These are phyloP conservation scores for Solanum corneliomulleri DNA, from an alignment of 257 asterid species.

Conservation along the genomic window DNA sequence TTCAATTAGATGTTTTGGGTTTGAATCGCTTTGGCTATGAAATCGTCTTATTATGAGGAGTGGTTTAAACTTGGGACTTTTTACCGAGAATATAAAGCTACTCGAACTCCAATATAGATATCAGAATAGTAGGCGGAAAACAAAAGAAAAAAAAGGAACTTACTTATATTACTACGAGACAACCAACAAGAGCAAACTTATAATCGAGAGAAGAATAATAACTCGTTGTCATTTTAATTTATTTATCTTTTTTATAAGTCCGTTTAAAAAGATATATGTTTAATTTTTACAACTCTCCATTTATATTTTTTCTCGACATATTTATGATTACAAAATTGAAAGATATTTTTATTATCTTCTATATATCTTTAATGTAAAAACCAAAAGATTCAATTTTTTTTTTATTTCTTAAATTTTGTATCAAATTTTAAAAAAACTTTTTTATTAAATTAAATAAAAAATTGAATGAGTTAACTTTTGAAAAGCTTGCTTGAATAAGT, in stretches of 20 bases:
- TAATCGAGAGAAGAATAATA: neutral
- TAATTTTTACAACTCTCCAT: too few species aligned
- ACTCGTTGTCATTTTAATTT: neutral
- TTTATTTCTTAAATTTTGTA: too few species aligned
- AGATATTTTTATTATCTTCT: neutral
- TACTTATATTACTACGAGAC: neutral
- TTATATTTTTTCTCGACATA: too few species aligned
- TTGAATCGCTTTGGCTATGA: too few species aligned
- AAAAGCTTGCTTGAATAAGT: neutral
- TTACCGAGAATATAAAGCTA: too few species aligned
- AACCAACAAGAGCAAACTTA: neutral
- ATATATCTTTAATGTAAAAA: neutral
- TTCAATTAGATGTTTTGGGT: rapidly evolving
- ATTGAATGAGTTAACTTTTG: neutral
- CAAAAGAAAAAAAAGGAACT: too few species aligned
- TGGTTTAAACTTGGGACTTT: too few species aligned
- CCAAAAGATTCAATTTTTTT: rapidly evolving
- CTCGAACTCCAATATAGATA: rapidly evolving
- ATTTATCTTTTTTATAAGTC: neutral
- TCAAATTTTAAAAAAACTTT: neutral
- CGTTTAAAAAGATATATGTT: too few species aligned
- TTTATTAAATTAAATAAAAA: too few species aligned
- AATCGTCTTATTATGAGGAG: rapidly evolving
- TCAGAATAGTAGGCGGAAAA: too few species aligned
- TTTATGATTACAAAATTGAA: neutral